These are phyloP conservation scores for Tetrapisispora pingtungensis DNA, from an alignment of 805 yeast species.

Conservation along the genomic window DNA sequence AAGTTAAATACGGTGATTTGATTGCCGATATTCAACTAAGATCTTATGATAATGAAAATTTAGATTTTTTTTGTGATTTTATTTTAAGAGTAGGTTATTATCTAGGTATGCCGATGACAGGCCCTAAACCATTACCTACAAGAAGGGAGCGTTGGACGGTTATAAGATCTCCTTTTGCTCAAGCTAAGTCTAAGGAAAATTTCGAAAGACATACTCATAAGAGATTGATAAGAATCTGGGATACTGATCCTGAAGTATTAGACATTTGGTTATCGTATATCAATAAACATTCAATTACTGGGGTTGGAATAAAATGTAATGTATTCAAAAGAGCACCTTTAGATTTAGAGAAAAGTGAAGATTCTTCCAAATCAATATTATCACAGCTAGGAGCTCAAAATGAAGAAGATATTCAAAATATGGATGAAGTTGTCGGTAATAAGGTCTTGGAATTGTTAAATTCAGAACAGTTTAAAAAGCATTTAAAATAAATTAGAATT, in stretches of 20 bases:
- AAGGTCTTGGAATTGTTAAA: slow-evolving; percentile 63
- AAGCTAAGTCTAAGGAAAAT: slow-evolving; percentile 90
- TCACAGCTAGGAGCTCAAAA: not conserved
- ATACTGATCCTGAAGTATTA: slow-evolving; percentile 73
- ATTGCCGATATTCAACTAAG: slow-evolving; percentile 71
- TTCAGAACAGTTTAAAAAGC: slow-evolving; percentile 60
- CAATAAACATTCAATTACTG: slow-evolving; percentile 65
- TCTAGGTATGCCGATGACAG: slow-evolving; percentile 76
- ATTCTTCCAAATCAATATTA: not conserved
- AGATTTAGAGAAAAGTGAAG: not conserved
- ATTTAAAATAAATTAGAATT: slow-evolving; percentile 23
- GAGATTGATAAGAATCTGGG: slow-evolving; percentile 66
- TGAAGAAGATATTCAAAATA: not conserved
- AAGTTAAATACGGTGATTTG: slow-evolving; percentile 57
- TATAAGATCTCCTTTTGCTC: slow-evolving; percentile 84
- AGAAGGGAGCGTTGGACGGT: slow-evolving; percentile 88
- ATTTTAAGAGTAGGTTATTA: slow-evolving; percentile 84
- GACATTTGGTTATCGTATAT: slow-evolving; percentile 75
- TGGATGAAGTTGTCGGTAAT: slow-evolving; percentile 26
- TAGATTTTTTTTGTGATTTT: slow-evolving; percentile 74
- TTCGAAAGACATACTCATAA: slow-evolving; percentile 80
- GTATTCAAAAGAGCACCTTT: slow-evolving; percentile 42
- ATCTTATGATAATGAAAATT: slow-evolving; percentile 57
- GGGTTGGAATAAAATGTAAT: slow-evolving; percentile 74
- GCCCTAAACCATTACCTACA: slow-evolving; percentile 57